phyloP scores from a whole-genome alignment of 169 alveolate genomes.

The Plasmodium gonderi region DNA sequence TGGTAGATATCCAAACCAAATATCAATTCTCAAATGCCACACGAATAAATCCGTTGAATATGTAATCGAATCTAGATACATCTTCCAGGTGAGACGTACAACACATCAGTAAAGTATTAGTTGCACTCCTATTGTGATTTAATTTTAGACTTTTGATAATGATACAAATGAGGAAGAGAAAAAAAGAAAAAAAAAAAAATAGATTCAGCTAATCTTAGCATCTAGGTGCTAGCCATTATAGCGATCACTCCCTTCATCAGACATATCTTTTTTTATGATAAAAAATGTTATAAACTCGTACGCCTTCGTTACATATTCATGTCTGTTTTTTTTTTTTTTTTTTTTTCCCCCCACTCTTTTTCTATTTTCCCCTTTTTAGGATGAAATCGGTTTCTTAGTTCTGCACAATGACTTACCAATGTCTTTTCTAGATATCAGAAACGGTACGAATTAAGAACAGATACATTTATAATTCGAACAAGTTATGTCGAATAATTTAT shows the following conservation, averaged over 20 bases:
- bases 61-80: slow-evolving; percentile 42
- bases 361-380: not conserved
- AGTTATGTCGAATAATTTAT: too few relatives aligned
- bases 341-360: not conserved
- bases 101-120: too few relatives aligned
- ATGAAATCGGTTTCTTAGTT: slow-evolving; percentile 54
- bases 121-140: too few relatives aligned
- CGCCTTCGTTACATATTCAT: not conserved
- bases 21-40: slow-evolving; percentile 33
- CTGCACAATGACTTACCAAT: slow-evolving; percentile 37
- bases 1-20: slow-evolving; percentile 26
- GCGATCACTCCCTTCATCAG: too few relatives aligned
- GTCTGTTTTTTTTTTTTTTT: not conserved
- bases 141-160: too few relatives aligned
- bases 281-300: too few relatives aligned
- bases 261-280: too few relatives aligned
- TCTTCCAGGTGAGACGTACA: slow-evolving; percentile 39
- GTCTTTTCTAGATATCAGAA: slow-evolving; percentile 51
- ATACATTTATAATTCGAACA: too few relatives aligned
- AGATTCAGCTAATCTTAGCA: too few relatives aligned
- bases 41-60: slow-evolving; percentile 39
- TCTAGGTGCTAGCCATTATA: too few relatives aligned
- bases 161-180: too few relatives aligned
- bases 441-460: not conserved
- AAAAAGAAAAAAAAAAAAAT: too few relatives aligned